phyloP scores from a whole-genome alignment of 2,329 filamentous ascomycete species.

The Xylaria sp. region DNA sequence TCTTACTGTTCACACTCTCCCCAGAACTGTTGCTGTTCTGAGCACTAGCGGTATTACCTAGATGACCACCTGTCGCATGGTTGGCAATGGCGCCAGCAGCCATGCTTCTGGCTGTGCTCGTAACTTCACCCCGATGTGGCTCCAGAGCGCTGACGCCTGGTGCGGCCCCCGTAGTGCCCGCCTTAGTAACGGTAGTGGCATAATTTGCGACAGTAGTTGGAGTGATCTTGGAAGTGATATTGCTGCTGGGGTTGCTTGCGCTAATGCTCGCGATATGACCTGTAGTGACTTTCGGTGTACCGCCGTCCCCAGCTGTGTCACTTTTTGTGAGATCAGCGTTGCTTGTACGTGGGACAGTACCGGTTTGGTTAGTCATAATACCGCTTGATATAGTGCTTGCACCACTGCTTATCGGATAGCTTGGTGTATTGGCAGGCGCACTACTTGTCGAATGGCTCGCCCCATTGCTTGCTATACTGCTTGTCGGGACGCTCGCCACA shows the following conservation, averaged over 20 bases:
- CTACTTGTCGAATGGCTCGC: background rate
- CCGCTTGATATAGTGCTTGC: constrained; percentile 3
- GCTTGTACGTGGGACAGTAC: background rate
- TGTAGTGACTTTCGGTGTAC: constrained; percentile 1
- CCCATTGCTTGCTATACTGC: background rate
- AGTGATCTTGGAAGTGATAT: background rate
- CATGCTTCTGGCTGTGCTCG: background rate
- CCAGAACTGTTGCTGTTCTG: constrained; percentile 10
- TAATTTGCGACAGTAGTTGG: constrained; percentile 3
- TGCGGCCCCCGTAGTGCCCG: background rate
- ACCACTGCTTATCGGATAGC: background rate
- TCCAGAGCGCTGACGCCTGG: background rate
- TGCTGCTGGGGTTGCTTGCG: constrained; percentile 1
- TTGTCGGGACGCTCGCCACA: background rate
- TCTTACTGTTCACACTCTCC: constrained; percentile 7
- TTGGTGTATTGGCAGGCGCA: background rate
- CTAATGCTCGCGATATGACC: constrained; percentile 12
- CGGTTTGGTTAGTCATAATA: background rate
- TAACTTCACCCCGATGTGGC: background rate
- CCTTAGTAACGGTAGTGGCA: background rate
- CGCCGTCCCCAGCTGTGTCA: background rate
- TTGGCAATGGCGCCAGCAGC: background rate
- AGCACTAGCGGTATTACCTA: background rate
- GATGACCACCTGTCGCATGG: background rate
- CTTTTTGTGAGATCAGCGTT: constrained; percentile 4